Conservation (phyloP, 495 filamentous ascomycete species). For the Xylaria sp. region DNA sequence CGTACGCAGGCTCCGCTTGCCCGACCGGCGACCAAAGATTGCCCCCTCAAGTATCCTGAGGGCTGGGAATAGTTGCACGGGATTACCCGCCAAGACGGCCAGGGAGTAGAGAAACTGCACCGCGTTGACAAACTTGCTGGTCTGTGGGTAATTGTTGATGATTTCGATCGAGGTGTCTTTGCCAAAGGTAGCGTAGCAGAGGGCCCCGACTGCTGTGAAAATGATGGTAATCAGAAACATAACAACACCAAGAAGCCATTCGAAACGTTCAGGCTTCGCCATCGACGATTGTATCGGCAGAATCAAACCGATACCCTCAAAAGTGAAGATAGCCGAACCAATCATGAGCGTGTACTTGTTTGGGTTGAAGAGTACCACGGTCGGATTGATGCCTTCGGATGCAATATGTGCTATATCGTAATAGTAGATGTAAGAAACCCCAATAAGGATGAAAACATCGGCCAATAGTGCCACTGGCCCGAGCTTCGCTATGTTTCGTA, state of each 20-base stretch:
- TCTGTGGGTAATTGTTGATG: slow-evolving; percentile 70
- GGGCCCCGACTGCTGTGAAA: slow-evolving; percentile 67
- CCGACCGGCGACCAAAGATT: slow-evolving; percentile 62
- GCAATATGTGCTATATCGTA: slow-evolving; percentile 63
- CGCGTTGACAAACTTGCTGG: slow-evolving; percentile 66
- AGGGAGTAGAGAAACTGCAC: slow-evolving; percentile 72
- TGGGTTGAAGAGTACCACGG: slow-evolving; percentile 67
- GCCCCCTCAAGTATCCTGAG: slow-evolving; percentile 64
- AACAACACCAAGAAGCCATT: slow-evolving; percentile 61
- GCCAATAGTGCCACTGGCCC: slow-evolving; percentile 65
- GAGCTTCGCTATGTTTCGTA: slow-evolving; percentile 70
- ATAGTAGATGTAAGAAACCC: slow-evolving; percentile 69
- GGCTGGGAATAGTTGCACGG: slow-evolving; percentile 71
- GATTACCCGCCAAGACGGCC: slow-evolving; percentile 66
- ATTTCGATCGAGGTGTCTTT: slow-evolving; percentile 63
- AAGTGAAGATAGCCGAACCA: slow-evolving; percentile 70
- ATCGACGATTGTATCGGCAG: slow-evolving; percentile 70
- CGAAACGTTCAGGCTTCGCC: slow-evolving; percentile 65
- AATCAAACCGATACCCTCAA: slow-evolving; percentile 72
- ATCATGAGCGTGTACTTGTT: slow-evolving; percentile 66
- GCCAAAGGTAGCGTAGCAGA: slow-evolving; percentile 72
- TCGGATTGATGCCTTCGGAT: slow-evolving; percentile 51
- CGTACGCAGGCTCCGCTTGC: slow-evolving; percentile 57
- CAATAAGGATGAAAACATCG: slow-evolving; percentile 67
- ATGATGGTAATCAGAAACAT: slow-evolving; percentile 69